Evolutionary conservation across 257 asterid genomes (phyloP).

Genomic region (Nyctanthes arbortristis): DNA sequence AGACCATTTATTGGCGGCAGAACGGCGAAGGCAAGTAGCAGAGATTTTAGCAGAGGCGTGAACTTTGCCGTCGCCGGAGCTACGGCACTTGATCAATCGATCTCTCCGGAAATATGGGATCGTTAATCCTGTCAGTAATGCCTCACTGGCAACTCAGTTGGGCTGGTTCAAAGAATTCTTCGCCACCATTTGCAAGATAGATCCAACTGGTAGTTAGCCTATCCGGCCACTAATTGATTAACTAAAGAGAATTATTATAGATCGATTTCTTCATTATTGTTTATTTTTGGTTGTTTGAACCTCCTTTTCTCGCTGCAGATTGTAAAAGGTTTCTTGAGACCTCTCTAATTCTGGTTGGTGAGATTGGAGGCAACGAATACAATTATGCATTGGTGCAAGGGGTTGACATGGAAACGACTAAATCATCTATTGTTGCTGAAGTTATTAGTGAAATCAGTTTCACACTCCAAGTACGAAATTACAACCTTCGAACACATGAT

Average conservation of each 20-base stretch:
- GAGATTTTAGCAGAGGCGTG: conserved; percentile 35
- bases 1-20: conserved; percentile 30
- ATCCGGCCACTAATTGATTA: too few species aligned
- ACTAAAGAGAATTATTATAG: background rate
- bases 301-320: conserved; percentile 29
- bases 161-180: conserved; percentile 45
- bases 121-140: conserved; percentile 24
- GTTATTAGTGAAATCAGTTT: conserved; percentile 28
- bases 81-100: conserved; percentile 33
- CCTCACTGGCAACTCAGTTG: conserved; percentile 43
- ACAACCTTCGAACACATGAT: background rate
- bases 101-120: conserved; percentile 37
- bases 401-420: conserved; percentile 11
- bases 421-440: conserved; percentile 25
- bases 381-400: conserved; percentile 25
- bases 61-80: conserved; percentile 61
- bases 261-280: background rate
- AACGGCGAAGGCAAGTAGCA: background rate
- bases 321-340: conserved; percentile 28
- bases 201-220: conserved; percentile 38
- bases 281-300: too few species aligned
- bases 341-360: conserved; percentile 50
- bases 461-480: conserved; percentile 19
- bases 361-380: conserved; percentile 68
- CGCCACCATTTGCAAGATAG: conserved; percentile 18